Evolutionary conservation across 2,329 filamentous ascomycete species (phyloP).

Genomic region (Stylonectria norvegica): DNA sequence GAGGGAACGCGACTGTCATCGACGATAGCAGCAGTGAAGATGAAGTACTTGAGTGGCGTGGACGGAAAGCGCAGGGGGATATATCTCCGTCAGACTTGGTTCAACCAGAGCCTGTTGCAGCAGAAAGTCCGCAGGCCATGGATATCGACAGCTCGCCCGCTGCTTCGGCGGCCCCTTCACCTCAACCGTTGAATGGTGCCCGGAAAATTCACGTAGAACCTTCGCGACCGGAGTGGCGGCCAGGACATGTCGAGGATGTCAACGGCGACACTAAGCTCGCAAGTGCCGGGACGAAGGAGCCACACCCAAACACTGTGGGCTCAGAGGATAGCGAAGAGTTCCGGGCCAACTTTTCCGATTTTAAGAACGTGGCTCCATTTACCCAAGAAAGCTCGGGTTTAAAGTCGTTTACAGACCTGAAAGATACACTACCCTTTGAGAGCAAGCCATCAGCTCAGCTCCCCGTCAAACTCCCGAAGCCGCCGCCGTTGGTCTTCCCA

Average conservation of each 20-base stretch:
- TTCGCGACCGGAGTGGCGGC: constrained; percentile 56
- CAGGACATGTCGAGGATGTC: constrained; percentile 41
- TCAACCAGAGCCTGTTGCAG: constrained; percentile 25
- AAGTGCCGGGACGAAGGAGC: constrained; percentile 9
- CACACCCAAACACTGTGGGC: constrained; percentile 37
- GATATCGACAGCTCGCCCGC: constrained; percentile 57
- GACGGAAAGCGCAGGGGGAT: constrained; percentile 32
- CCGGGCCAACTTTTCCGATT: constrained; percentile 50
- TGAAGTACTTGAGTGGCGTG: constrained; percentile 34
- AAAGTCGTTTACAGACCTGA: constrained; percentile 53
- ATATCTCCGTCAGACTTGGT: too few species aligned
- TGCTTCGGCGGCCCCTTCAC: constrained; percentile 23
- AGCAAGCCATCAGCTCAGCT: constrained; percentile 46
- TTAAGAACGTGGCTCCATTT: constrained; percentile 56
- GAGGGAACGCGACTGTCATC: constrained; percentile 45
- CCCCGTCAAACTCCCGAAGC: constrained; percentile 34
- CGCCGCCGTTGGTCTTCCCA: constrained; percentile 44
- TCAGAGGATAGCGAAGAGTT: constrained; percentile 57
- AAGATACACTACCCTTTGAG: constrained; percentile 55
- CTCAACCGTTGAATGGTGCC: constrained; percentile 26
- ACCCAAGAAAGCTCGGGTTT: constrained; percentile 46
- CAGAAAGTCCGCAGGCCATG: constrained; percentile 58
- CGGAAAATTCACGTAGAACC: constrained; percentile 58
- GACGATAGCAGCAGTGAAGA: constrained; percentile 48
- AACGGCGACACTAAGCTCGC: constrained; percentile 21